Base-by-base conservation (phyloP, 2,329 filamentous ascomycete genomes). In the Fonsecaea pugnacius region DNA sequence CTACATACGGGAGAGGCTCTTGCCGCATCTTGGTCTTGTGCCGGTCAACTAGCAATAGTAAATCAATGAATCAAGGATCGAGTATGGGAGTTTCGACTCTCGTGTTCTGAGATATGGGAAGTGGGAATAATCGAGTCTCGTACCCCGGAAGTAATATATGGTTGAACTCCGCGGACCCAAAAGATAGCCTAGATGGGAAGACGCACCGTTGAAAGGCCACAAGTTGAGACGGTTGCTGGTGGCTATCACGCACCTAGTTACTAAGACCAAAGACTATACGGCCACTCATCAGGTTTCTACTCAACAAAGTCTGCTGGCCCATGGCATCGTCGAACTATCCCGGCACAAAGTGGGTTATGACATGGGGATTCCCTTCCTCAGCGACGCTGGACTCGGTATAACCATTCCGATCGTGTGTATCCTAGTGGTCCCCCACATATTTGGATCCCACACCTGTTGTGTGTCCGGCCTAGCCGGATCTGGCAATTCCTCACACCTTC, bases 1-100 rank as follows among this genome's bases (percentile, higher is more conserved):
- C 21, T 64, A 55, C 27, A 46, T 63, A 16, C 30, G 60, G 30
- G 53, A 63, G 54, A 58, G 35, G 27, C 54, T 63, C 3, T 32
- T 63, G n/a, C 60, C 60, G 1, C 60, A 78, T 40, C 43, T 73
- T 67, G 62, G 75, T 67, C 27, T 72, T 72, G 38, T 18, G 14
- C 33, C 53, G 21, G 35, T 43, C 35, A 56, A 56, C 10, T 56
- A 38, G 36, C 36, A 16, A 16, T 16, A 16, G 2, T 4, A 16
- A 14, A n/a, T 16, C 5, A 16, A 2, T 16, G 12, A 38, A 38
- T 38, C 12, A 38, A 38, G 12, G 36, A 38, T 21, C 35, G 6
- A 48, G 2, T 1, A 72, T 71, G 67, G 57, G 66, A 59, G 38
- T 70, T 68, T 53, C 67, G 60, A 14, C 16, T 2, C 14, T 16